These are phyloP conservation scores for Candida ficus DNA, from an alignment of 805 yeast genomes.

Conservation along the genomic window DNA sequence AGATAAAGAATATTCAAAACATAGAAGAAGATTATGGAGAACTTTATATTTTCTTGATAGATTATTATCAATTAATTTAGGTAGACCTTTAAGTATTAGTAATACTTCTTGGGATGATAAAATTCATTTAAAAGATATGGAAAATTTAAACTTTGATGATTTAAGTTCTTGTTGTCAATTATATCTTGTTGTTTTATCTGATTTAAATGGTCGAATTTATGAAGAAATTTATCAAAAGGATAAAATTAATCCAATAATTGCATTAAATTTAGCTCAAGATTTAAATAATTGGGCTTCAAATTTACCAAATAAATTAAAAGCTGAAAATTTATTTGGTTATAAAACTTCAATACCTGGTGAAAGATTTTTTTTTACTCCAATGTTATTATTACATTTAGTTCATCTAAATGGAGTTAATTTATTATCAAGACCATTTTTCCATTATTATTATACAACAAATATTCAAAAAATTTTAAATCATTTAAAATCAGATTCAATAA, in stretches of 20 bases:
- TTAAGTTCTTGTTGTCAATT: slow-evolving; percentile 19
- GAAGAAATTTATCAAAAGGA: slow-evolving; percentile 26
- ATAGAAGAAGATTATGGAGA: slow-evolving; percentile 27
- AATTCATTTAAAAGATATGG: background rate
- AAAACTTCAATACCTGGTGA: background rate
- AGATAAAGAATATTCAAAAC: slow-evolving; percentile 19
- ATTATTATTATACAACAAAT: slow-evolving; percentile 18
- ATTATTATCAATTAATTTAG: slow-evolving; percentile 26
- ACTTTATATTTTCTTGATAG: slow-evolving; percentile 26
- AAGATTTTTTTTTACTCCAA: slow-evolving; percentile 5
- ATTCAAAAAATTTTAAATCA: background rate
- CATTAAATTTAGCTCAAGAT: slow-evolving; percentile 27
- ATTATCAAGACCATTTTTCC: slow-evolving; percentile 32
- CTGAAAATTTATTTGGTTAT: background rate
- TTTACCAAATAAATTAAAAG: slow-evolving; percentile 3
- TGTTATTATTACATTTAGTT: slow-evolving; percentile 27
- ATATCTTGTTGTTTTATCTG: slow-evolving; percentile 23
- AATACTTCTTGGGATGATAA: slow-evolving; percentile 31
- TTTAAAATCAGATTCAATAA: background rate
- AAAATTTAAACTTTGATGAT: slow-evolving; percentile 2
- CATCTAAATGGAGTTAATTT: slow-evolving; percentile 29
- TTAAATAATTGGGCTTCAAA: slow-evolving; percentile 17
- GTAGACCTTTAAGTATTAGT: slow-evolving; percentile 28
- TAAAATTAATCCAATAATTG: slow-evolving; percentile 21
- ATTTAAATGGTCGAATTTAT: slow-evolving; percentile 26